Conservation (phyloP, 768 basidiomycete species). For the Phanerochaete sordida region DNA sequence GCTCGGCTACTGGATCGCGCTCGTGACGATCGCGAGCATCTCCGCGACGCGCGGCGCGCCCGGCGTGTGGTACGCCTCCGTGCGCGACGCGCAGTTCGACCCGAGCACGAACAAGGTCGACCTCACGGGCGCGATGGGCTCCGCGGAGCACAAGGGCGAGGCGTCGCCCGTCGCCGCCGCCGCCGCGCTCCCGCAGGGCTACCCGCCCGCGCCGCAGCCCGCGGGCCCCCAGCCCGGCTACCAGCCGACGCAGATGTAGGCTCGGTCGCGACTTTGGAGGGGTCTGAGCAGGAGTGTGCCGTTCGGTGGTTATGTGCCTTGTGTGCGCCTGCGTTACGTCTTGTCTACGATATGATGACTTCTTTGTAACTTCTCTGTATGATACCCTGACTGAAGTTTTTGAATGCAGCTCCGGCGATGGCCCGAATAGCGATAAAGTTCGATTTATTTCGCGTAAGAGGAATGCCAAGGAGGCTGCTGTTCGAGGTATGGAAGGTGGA, state of each 20-base stretch:
- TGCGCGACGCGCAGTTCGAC: constrained; percentile 26
- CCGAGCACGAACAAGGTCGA: neutral
- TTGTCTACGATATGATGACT: too few species aligned
- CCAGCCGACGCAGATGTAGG: neutral
- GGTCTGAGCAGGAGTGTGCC: too few species aligned
- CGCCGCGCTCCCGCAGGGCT: neutral
- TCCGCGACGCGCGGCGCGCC: constrained; percentile 26
- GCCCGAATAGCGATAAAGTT: too few species aligned
- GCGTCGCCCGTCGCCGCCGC: neutral
- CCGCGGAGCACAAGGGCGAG: constrained; percentile 1
- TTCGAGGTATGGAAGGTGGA: too few species aligned
- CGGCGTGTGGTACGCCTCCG: constrained; percentile 30
- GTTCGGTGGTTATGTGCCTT: too few species aligned
- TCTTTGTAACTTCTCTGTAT: too few species aligned
- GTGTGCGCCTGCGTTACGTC: too few species aligned
- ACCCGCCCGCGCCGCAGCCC: neutral
- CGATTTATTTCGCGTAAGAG: too few species aligned
- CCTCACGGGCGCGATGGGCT: constrained; percentile 7
- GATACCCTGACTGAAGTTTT: too few species aligned
- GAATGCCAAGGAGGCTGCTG: too few species aligned
- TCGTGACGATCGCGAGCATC: constrained; percentile 25
- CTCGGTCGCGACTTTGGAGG: neutral
- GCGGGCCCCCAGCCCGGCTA: neutral
- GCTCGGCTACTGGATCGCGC: constrained; percentile 24
- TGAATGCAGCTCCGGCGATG: too few species aligned